Base-by-base conservation (phyloP, 2,329 filamentous ascomycete species). In the Boeremia lycopersici region DNA sequence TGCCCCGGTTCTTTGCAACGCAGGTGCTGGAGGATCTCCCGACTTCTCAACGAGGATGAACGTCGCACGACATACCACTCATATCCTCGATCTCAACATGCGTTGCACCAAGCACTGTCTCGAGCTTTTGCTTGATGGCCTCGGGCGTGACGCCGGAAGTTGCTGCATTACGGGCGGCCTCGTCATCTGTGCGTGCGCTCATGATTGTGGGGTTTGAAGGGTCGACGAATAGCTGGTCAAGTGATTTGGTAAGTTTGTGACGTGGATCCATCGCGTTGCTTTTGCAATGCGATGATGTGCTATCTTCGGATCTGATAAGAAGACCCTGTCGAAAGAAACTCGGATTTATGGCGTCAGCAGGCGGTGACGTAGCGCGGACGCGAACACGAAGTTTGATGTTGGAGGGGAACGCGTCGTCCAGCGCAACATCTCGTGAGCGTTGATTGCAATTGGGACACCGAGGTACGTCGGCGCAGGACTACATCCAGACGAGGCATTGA, bases 51-150 rank as follows among this genome's bases (percentile, higher is more conserved):
- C 9, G 17, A 19, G 11, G 13, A 45, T 26, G 17, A 15, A 17
- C 7, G n/a, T 19, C 11, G 19, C 23, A 47, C 15, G 9, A 52
- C 31, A 7, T 84, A 96, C 93, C 93, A 61, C 92, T 96, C 81
- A 96, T 86, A 78, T 98, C 93, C 61, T 90, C 89, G 65, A 97
- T 91, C 68, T 95, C 88, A 60, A 96, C 91, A 78, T 96, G 85
- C 26, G 83, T 82, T 19, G 92, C 91, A 53, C 86, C 82, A 49
- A 97, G 81, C 61, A 87, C 86, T 65, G 88, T 80, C 33, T 81
- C 83, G 64, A 97, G 82, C 56, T 88, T 89, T 38, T 79, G 78
- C 70, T 84, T 86, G 49, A 98, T 81, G 43, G 82, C 83, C 33
- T 86, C 86, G 56, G 91, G 87, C 38, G 91, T 93, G 69, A 96